Base-by-base conservation (phyloP, 345 rosid genomes). In the Cardamine chenopodiifolia region DNA sequence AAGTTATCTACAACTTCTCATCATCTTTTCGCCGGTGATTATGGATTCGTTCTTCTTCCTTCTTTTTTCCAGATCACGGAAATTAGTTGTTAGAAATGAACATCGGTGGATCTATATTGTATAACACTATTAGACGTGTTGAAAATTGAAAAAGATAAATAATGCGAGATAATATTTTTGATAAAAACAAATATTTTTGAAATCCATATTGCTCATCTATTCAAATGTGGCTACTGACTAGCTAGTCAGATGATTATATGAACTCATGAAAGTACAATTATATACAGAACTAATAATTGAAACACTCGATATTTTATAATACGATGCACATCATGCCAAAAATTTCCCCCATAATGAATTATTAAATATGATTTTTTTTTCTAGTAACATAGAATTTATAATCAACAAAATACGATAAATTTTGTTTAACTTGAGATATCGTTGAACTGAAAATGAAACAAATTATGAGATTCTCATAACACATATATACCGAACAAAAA, bases 1-100 rank as follows among this genome's bases (percentile, higher is more conserved):
- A 69, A 69, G 6, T 49, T 76, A 76, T n/a, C 63, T 62, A 69
- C 56, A 76, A 75, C 32, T 52, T 62, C 29, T 60, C 69, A 69
- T 42, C 70, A 68, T 76, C 65, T 62, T 76, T 62, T 54, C 40
- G 75, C 79, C 79, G 70, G 49, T 69, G 42, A 76, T 76, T 76
- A 69, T 62, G 74, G 74, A 76, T 0, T 52, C 6, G 47, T 59
- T 59, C 14, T 49, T 67, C n/a, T 47, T 26, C 9, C 42, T 25
- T n/a, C 50, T 45, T 45, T 45, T 45, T 45, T 1, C 19, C 15
- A n/a, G 10, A 54, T 48, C 25, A 66, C 26, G 60, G 13, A 28
- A 23, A 19, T 52, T 60, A 42, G 20, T 39, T 68, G 60, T 15
- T 48, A 58, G 62, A 59, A 58, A 28, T 67, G 26, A 67, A 47